phyloP scores from a whole-genome alignment of 2,329 filamentous ascomycete genomes.

The Calonectria pseudoreteaudii region DNA sequence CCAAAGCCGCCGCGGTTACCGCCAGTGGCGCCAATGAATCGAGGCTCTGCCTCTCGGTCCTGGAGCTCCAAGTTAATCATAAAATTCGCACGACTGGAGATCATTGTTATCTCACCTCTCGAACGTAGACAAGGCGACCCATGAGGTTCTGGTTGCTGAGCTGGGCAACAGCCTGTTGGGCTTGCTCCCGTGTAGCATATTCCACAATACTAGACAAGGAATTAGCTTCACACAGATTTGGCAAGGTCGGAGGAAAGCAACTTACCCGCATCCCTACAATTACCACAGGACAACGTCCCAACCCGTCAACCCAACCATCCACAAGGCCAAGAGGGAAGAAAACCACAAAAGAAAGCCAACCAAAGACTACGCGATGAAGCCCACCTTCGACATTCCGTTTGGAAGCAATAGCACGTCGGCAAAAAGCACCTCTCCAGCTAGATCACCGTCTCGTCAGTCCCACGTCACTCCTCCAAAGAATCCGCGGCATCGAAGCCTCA shows the following conservation, averaged over 20 bases:
- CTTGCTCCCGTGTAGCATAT: conserved; percentile 99
- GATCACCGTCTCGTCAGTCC: conserved; percentile 54
- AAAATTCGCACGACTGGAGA: no score
- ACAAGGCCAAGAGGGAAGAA: conserved; percentile 76
- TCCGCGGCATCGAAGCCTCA: conserved; percentile 62
- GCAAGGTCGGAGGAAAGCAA: conserved; percentile 39
- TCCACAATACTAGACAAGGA: conserved; percentile 89
- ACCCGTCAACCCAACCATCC: conserved; percentile 99
- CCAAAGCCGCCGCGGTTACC: conserved; percentile 72
- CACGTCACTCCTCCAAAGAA: conserved; percentile 40
- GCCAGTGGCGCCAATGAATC: conserved; percentile 84
- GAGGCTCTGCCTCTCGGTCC: conserved; percentile 98
- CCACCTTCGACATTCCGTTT: conserved; percentile 99
- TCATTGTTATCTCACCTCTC: conserved; percentile 75
- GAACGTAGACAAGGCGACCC: conserved; percentile 98
- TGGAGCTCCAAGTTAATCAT: conserved; percentile 49
- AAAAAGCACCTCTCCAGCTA: conserved; percentile 99
- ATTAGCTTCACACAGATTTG: conserved; percentile 45
- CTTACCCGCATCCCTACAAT: conserved; percentile 99
- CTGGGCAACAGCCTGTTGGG: conserved; percentile 95
- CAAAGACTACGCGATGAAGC: conserved; percentile 88
- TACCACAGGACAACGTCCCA: conserved; percentile 87
- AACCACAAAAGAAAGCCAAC: conserved; percentile 83
- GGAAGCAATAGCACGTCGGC: conserved; percentile 99
- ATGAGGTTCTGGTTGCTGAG: conserved; percentile 99